Evolutionary conservation across 345 rosid species (phyloP).

Genomic region (Moricandia arvensis): DNA sequence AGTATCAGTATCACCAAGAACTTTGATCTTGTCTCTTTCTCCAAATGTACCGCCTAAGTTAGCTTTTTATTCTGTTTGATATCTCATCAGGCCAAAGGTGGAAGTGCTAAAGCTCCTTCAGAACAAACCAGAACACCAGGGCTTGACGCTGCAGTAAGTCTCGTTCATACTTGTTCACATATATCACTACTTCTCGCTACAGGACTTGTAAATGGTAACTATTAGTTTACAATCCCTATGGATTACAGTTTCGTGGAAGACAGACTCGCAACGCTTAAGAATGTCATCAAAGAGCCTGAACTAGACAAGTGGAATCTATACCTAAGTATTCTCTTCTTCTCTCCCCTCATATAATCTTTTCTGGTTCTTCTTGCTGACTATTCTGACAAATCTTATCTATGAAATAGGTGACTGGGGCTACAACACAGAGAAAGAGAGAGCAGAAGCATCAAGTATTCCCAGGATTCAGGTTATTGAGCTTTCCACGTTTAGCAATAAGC

Average conservation of each 20-base stretch:
- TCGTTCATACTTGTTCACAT: background rate
- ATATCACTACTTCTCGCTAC: background rate
- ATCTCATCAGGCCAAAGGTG: conserved; percentile 61
- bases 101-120: conserved; percentile 85
- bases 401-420: conserved; percentile 37
- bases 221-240: conserved; percentile 8
- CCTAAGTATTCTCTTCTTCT: conserved; percentile 44
- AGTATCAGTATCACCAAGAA: conserved; percentile 49
- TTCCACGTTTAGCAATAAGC: conserved; percentile 72
- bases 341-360: background rate
- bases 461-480: conserved; percentile 76
- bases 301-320: conserved; percentile 85
- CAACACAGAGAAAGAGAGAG: conserved; percentile 62
- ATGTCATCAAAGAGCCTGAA: conserved; percentile 81
- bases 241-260: conserved; percentile 93
- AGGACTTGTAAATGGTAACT: background rate
- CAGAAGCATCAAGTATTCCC: conserved; percentile 67
- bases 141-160: conserved; percentile 63
- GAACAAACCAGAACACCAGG: conserved; percentile 73
- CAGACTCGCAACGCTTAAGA: conserved; percentile 83
- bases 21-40: background rate
- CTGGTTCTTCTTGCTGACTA: background rate
- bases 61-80: background rate
- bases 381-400: background rate
- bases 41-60: background rate